Conservation (phyloP, 1,284 basidiomycete species). For the Anthracocystis walkeri region DNA sequence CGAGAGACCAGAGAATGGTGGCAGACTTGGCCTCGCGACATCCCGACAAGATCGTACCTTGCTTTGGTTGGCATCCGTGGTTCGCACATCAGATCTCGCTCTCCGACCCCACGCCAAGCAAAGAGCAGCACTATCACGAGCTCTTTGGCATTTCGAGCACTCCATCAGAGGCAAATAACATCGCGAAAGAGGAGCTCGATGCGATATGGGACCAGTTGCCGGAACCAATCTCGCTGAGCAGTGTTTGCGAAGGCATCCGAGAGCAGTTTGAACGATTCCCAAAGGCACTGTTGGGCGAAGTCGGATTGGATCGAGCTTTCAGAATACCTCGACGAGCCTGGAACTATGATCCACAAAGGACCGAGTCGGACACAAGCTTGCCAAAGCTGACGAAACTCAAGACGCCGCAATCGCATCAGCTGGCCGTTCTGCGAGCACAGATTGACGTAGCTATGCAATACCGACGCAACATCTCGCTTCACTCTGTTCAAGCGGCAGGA, state of each 20-base stretch:
- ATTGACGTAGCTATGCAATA: conserved; percentile 52
- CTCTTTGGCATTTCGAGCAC: conserved; percentile 30
- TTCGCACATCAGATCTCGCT: conserved; percentile 60
- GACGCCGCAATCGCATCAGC: conserved; percentile 62
- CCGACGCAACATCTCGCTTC: conserved; percentile 61
- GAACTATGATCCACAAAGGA: conserved; percentile 36
- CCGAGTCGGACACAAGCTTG: neutral
- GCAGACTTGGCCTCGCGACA: conserved; percentile 37
- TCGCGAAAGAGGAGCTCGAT: conserved; percentile 34
- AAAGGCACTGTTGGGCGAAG: conserved; percentile 62
- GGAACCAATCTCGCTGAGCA: conserved; percentile 45
- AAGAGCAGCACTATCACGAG: conserved; percentile 46
- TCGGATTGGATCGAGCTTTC: conserved; percentile 65
- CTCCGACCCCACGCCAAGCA: conserved; percentile 26
- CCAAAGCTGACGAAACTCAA: conserved; percentile 53
- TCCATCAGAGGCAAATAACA: neutral
- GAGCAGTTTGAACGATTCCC: conserved; percentile 48
- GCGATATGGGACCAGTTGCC: conserved; percentile 53
- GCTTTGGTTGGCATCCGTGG: conserved; percentile 67
- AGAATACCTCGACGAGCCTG: conserved; percentile 51
- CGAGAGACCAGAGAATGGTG: conserved; percentile 58
- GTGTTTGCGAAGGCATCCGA: conserved; percentile 35
- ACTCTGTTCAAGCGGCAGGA: conserved; percentile 63
- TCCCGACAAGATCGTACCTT: conserved; percentile 43
- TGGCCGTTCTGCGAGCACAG: conserved; percentile 57